phyloP scores from a whole-genome alignment of 768 basidiomycete genomes.

The Punctularia strigosozonata region DNA sequence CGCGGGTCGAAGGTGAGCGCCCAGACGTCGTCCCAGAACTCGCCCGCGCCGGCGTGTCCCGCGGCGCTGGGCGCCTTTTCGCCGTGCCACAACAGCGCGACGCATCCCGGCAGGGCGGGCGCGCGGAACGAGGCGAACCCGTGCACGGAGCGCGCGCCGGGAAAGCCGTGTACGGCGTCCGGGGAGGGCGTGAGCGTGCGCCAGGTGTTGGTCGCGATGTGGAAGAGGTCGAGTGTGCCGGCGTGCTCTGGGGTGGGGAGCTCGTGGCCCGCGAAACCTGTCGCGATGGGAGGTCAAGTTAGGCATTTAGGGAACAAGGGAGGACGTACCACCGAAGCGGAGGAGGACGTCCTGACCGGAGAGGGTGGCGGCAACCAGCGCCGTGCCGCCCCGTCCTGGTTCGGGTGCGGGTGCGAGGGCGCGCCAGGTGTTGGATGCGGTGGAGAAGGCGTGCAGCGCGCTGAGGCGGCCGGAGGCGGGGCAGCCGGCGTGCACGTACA shows the following conservation, averaged over 20 bases:
- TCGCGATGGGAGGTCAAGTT: constrained; percentile 3
- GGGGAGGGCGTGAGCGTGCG: constrained; percentile 11
- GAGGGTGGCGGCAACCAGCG: constrained; percentile 18
- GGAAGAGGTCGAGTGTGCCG: constrained; percentile 23
- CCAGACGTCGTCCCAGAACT: constrained; percentile 30
- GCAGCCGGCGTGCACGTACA: constrained; percentile 31
- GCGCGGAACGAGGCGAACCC: constrained; percentile 20
- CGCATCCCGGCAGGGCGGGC: constrained; percentile 4
- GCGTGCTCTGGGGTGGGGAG: constrained; percentile 20
- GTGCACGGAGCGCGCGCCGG: constrained; percentile 22
- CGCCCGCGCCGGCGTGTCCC: constrained; percentile 27
- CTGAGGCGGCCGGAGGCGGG: constrained; percentile 23
- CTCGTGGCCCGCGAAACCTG: constrained; percentile 25
- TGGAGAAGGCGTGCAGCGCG: constrained; percentile 22
- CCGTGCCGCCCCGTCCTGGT: constrained; percentile 28
- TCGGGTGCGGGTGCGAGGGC: constrained; percentile 23
- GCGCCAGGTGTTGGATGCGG: constrained; percentile 18
- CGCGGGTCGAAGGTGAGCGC: constrained; percentile 10
- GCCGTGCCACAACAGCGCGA: constrained; percentile 25
- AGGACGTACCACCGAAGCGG: constrained; percentile 23
- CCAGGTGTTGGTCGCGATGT: constrained; percentile 15
- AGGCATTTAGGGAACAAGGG: constrained; percentile 9
- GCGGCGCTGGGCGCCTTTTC: constrained; percentile 21
- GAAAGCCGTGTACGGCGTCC: constrained; percentile 18
- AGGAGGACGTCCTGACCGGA: constrained; percentile 16